Percentiles rank a stretch among this genome's conserved stretches.
phyloP scores from a whole-genome alignment of 176 grass and related monocot genomes.

The Oryza glaberrima region DNA sequence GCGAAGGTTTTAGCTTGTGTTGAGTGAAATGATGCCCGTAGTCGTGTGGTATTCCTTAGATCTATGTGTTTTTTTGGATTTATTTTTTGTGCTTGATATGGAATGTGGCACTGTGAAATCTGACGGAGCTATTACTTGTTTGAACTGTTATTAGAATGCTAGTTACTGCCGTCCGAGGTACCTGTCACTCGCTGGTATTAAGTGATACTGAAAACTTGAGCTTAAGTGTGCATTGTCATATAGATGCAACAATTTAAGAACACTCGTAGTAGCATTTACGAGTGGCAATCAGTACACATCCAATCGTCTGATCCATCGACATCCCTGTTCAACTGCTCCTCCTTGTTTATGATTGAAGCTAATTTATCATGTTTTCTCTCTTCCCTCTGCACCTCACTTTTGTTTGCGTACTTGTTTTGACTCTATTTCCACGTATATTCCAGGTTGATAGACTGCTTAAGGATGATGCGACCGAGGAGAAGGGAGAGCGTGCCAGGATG shows the following conservation, averaged over 20 bases:
- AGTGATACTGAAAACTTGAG: background rate
- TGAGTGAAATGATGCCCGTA: background rate
- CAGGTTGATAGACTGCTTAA: constrained; percentile 45
- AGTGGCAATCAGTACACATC: too few species aligned
- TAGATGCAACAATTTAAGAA: background rate
- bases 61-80: background rate
- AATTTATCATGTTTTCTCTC: background rate
- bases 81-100: background rate
- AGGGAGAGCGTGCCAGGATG: constrained; percentile 58
- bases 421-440: background rate
- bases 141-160: background rate
- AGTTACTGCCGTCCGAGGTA: background rate
- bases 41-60: background rate
- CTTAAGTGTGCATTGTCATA: background rate
- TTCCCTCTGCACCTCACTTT: background rate
- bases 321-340: background rate
- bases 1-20: background rate
- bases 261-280: background rate
- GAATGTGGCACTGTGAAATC: background rate
- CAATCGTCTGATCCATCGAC: background rate
- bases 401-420: background rate
- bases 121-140: background rate
- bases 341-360: background rate
- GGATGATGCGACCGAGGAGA: constrained; percentile 59
- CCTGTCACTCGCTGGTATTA: background rate